A percentile compares a stretch with the other conserved stretches of the same genome.
phyloP scores from a whole-genome alignment of 352 stramenopile species.

The Pythium rishiriense region DNA sequence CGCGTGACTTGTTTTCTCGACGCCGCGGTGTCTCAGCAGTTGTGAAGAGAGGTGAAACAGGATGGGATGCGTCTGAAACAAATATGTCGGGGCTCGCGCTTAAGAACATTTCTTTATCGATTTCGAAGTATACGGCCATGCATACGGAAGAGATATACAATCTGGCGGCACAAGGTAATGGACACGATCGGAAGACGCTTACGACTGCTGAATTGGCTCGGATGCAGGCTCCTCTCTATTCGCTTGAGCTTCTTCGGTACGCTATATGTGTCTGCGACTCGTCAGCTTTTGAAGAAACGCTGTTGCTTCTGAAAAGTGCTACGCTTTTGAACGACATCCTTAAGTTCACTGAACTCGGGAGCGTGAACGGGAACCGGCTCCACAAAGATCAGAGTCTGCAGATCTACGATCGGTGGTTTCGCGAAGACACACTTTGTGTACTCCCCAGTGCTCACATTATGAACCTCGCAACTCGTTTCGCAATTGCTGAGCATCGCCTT shows the following conservation, averaged over 20 bases:
- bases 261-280: constrained; percentile 62
- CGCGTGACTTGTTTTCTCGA: constrained; percentile 53
- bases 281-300: constrained; percentile 54
- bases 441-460: constrained; percentile 54
- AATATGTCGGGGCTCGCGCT: constrained; percentile 31
- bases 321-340: constrained; percentile 56
- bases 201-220: constrained; percentile 36
- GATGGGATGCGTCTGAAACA: background rate
- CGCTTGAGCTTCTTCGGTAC: constrained; percentile 60
- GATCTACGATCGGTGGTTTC: constrained; percentile 63
- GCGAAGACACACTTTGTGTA: constrained; percentile 46
- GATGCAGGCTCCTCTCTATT: constrained; percentile 54
- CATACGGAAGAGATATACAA: constrained; percentile 58
- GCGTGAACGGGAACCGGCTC: constrained; percentile 1
- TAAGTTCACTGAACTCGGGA: constrained; percentile 42
- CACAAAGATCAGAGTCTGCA: constrained; percentile 17
- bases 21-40: constrained; percentile 8
- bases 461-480: constrained; percentile 58
- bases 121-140: constrained; percentile 60
- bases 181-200: constrained; percentile 5
- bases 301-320: constrained; percentile 61
- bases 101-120: constrained; percentile 55
- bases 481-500: constrained; percentile 54
- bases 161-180: constrained; percentile 20
- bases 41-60: constrained; percentile 2